Evolutionary conservation across 2,329 filamentous ascomycete species (phyloP).

Genomic region (Teratosphaeriaceae sp.): DNA sequence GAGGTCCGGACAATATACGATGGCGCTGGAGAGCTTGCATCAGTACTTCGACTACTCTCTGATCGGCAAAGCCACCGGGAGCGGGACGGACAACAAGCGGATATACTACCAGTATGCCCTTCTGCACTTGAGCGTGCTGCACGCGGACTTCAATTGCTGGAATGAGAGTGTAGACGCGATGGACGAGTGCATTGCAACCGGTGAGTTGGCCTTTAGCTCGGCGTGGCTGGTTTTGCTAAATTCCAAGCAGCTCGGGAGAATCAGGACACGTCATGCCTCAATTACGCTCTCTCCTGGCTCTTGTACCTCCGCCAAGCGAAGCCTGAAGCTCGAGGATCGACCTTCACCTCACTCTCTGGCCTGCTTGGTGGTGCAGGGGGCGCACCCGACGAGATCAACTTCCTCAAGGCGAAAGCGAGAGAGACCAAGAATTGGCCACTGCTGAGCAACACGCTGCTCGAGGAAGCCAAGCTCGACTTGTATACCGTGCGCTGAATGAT

Average conservation of each 20-base stretch:
- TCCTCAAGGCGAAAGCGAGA: conserved; percentile 77
- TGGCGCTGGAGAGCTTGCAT: conserved; percentile 84
- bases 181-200: conserved; percentile 87
- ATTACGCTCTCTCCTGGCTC: conserved; percentile 93
- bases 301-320: conserved; percentile 90
- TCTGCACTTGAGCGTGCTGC: conserved; percentile 85
- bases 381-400: conserved; percentile 74
- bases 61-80: conserved; percentile 12
- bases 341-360: conserved; percentile 18
- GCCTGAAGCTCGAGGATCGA: conserved; percentile 43
- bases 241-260: conserved; percentile 80
- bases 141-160: conserved; percentile 91
- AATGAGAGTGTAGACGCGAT: conserved; percentile 87
- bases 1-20: conserved; percentile 83
- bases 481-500: conserved; percentile 60
- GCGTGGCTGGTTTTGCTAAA: no score
- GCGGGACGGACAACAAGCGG: conserved; percentile 16
- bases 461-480: conserved; percentile 75
- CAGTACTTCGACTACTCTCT: conserved; percentile 91
- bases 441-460: conserved; percentile 74
- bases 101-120: conserved; percentile 90
- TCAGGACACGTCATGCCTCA: conserved; percentile 83
- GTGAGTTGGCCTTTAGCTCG: conserved; percentile 11
- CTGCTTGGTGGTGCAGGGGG: conserved; percentile 19
- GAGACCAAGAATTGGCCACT: conserved; percentile 82